Conservation (phyloP, 1,284 basidiomycete genomes). For the Ceratobasidium sp. region DNA sequence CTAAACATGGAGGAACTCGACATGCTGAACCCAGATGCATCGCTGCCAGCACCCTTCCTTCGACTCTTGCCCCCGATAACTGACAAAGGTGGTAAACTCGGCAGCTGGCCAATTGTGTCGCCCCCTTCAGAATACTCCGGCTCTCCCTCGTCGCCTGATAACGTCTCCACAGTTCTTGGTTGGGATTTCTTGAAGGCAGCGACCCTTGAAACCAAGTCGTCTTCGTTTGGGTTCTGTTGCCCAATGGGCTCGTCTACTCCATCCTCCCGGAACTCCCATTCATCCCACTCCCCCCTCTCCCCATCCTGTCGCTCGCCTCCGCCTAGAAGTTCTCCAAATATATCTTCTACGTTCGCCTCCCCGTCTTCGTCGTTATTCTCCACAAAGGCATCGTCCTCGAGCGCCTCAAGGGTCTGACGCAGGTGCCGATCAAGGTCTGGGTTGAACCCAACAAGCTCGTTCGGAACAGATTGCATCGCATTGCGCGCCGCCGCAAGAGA, state of each 20-base stretch:
- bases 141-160: conserved; percentile 65
- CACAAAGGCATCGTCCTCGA: conserved; percentile 96
- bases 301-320: conserved; percentile 73
- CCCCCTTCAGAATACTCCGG: conserved; percentile 87
- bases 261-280: conserved; percentile 59
- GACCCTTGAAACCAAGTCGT: conserved; percentile 53
- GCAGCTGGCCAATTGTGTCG: conserved; percentile 83
- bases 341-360: conserved; percentile 60
- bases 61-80: conserved; percentile 83
- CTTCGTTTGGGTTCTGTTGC: conserved; percentile 50
- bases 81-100: conserved; percentile 67
- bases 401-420: conserved; percentile 91
- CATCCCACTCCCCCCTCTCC: conserved; percentile 54
- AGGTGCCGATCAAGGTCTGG: conserved; percentile 98
- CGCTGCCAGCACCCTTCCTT: conserved; percentile 76
- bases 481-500: conserved; percentile 58
- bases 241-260: conserved; percentile 51
- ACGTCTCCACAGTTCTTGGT: conserved; percentile 45
- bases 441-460: conserved; percentile 89
- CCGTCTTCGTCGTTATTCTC: conserved; percentile 76
- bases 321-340: conserved; percentile 79
- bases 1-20: conserved; percentile 96
- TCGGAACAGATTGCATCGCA: conserved; percentile 72
- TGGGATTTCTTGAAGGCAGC: conserved; percentile 54
- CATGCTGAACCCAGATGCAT: conserved; percentile 96